phyloP scores from a whole-genome alignment of 2,329 filamentous ascomycete species.

The Dactylonectria estremocensis region DNA sequence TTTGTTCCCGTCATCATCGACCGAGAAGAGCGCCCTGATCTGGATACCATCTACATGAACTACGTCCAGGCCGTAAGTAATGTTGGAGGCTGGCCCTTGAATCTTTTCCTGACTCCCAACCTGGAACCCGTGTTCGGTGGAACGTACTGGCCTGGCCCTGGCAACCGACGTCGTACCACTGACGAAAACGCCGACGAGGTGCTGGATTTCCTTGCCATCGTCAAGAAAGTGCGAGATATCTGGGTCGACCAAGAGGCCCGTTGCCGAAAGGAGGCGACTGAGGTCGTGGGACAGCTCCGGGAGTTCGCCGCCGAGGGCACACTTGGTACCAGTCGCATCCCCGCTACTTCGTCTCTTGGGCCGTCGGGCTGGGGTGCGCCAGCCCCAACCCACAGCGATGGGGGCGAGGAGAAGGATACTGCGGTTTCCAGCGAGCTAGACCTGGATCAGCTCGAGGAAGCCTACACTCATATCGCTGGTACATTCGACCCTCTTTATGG shows the following conservation, averaged over 20 bases:
- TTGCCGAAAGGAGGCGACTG: conserved; percentile 86
- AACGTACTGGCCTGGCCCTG: conserved; percentile 93
- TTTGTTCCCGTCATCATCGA: conserved; percentile 96
- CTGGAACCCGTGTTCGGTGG: conserved; percentile 96
- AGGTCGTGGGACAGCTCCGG: conserved; percentile 84
- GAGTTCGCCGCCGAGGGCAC: conserved; percentile 93
- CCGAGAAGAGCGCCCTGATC: conserved; percentile 92
- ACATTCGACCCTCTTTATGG: conserved; percentile 86
- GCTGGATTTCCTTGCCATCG: conserved; percentile 85
- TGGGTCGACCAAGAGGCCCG: conserved; percentile 90
- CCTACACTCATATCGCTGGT: conserved; percentile 82
- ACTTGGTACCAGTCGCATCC: conserved; percentile 63
- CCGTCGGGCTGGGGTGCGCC: conserved; percentile 51
- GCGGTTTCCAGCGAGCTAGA: conserved; percentile 79
- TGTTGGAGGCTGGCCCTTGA: conserved; percentile 93
- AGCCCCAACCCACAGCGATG: conserved; percentile 46
- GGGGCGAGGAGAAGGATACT: conserved; percentile 41
- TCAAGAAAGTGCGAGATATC: conserved; percentile 80
- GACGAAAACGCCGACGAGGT: conserved; percentile 68
- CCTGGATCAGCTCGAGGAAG: conserved; percentile 92
- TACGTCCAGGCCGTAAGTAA: conserved; percentile 95
- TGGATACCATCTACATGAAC: conserved; percentile 98
- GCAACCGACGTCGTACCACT: conserved; percentile 60
- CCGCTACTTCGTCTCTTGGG: conserved; percentile 48
- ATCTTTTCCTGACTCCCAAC: conserved; percentile 95